Evolutionary conservation across 176 grass and related monocot genomes (phyloP), one percentile per base, ranked within the genome.

Genomic region (Musa schizocarpa): DNA sequence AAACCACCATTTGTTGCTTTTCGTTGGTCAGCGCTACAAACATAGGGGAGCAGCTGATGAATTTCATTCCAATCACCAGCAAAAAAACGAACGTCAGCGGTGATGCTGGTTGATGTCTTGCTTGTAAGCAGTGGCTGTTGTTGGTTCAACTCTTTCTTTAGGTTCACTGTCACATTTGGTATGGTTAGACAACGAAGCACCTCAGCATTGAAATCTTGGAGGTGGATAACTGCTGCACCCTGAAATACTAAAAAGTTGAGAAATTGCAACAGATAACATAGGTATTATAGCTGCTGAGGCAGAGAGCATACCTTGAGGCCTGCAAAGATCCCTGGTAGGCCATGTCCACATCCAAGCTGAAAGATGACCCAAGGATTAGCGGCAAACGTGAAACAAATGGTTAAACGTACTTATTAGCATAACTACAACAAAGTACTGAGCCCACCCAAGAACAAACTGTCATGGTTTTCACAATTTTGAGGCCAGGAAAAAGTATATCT

Each of bases 191-290:
- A 86, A n/a, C 54, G 86, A 68, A 94, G 84, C 53, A 99, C 95
- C 80, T 99, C 95, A 74, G 86, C 84, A 86, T 99, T 99, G 74
- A 99, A 99, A 82, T 99, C 90, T 88, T 94, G 95, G 54, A 94
- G 94, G 84, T 99, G 88, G 59, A 99, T 79, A 57, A 93, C 80
- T 69, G 19, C 72, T 68, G 95, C 95, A 81, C 95, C 90, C 88
- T 94, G 76, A 53, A 63, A 77, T 67, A 80, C 77, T 14, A 63
- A 26, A 9, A 52, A 7, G 11, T 53, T 43, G 11, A 21, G 27
- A 21, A 25, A 26, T 53, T 29, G 2, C 49, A 5, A 65, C 52
- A 53, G 26, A 69, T 69, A 57, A 1, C 26, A 58, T 14, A 85
- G 74, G 64, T 55, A 61, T 83, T 63, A 13, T 85, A 72, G 20